Evolutionary conservation across 805 yeast species (phyloP).

Genomic region (Candida palmyrensis): DNA sequence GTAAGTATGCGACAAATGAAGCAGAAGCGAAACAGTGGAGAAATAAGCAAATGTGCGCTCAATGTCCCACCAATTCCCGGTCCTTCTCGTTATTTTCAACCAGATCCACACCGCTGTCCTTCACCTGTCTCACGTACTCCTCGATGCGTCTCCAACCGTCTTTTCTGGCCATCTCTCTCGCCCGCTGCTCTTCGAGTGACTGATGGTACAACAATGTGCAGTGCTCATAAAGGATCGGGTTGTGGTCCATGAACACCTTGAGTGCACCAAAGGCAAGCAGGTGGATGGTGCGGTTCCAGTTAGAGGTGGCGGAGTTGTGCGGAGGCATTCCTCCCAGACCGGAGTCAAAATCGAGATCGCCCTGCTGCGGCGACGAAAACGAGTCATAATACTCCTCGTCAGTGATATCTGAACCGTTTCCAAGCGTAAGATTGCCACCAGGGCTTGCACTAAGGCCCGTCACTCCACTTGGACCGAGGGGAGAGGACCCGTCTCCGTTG

Average conservation of each 20-base stretch:
- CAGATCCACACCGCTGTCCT: too few relatives aligned
- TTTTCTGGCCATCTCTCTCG: slow-evolving; percentile 54
- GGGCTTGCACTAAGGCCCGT: too few relatives aligned
- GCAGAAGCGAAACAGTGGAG: too few relatives aligned
- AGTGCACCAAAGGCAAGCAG: slow-evolving; percentile 86
- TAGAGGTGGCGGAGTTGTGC: slow-evolving; percentile 46
- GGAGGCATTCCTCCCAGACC: slow-evolving; percentile 30
- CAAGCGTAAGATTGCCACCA: slow-evolving; percentile 8
- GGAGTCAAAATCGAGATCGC: slow-evolving; percentile 29
- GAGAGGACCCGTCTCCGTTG: slow-evolving; percentile 9
- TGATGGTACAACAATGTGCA: slow-evolving; percentile 86
- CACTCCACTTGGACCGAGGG: too few relatives aligned
- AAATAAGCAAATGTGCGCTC: too few relatives aligned
- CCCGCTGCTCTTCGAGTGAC: slow-evolving; percentile 66
- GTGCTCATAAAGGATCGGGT: slow-evolving; percentile 85
- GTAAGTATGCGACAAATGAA: too few relatives aligned
- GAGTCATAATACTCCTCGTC: slow-evolving; percentile 42
- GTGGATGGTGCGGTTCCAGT: slow-evolving; percentile 94
- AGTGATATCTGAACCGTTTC: slow-evolving; percentile 26
- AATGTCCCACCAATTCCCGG: too few relatives aligned
- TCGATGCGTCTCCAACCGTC: slow-evolving; percentile 72
- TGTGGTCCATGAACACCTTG: slow-evolving; percentile 87
- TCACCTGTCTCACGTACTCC: slow-evolving; percentile 42
- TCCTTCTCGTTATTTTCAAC: too few relatives aligned
- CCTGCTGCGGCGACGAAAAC: slow-evolving; percentile 29